A percentile compares a stretch with the other conserved stretches of the same genome.
Conservation (phyloP, 768 basidiomycete species). For the Tricholomella constricta region DNA sequence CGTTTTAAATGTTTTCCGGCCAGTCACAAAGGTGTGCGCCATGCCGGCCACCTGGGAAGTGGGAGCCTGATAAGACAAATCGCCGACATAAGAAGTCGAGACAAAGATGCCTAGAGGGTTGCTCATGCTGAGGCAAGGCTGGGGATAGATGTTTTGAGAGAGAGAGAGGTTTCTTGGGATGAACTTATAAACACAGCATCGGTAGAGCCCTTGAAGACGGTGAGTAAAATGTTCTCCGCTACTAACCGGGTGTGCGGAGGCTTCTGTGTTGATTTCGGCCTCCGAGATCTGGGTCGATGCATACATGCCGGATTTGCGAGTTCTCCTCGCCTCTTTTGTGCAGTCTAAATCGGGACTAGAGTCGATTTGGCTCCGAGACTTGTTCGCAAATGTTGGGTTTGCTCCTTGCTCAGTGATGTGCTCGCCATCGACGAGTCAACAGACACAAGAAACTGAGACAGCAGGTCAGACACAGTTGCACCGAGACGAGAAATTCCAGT, state of each 20-base stretch:
- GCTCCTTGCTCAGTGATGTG: slow-evolving; percentile 6
- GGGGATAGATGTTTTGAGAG: neutral
- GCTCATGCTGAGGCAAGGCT: slow-evolving; percentile 1
- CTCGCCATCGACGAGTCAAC: slow-evolving; percentile 7
- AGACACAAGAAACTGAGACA: slow-evolving; percentile 1
- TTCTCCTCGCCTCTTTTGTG: slow-evolving; percentile 13
- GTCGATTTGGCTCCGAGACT: slow-evolving; percentile 11
- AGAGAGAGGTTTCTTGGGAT: neutral
- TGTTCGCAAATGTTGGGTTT: slow-evolving; percentile 9
- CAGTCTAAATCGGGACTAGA: slow-evolving; percentile 16
- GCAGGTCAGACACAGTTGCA: slow-evolving; percentile 8
- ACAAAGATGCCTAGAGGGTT: slow-evolving; percentile 16
- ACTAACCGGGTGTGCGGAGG: slow-evolving; percentile 3
- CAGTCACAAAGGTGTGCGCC: slow-evolving; percentile 37
- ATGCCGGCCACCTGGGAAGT: slow-evolving; percentile 9
- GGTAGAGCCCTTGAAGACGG: slow-evolving; percentile 1
- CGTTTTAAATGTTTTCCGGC: slow-evolving; percentile 61
- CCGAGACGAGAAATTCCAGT: neutral
- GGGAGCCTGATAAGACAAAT: slow-evolving; percentile 17
- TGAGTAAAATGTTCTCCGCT: slow-evolving; percentile 12
- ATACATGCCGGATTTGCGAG: slow-evolving; percentile 9
- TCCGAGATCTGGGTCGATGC: slow-evolving; percentile 15
- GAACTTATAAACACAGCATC: slow-evolving; percentile 12
- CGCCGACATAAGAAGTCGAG: slow-evolving; percentile 20
- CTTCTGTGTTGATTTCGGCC: slow-evolving; percentile 4